A percentile compares a stretch with the other conserved stretches of the same genome.
Conservation (phyloP, 805 yeast genomes). For the Peterozyma toletana region DNA sequence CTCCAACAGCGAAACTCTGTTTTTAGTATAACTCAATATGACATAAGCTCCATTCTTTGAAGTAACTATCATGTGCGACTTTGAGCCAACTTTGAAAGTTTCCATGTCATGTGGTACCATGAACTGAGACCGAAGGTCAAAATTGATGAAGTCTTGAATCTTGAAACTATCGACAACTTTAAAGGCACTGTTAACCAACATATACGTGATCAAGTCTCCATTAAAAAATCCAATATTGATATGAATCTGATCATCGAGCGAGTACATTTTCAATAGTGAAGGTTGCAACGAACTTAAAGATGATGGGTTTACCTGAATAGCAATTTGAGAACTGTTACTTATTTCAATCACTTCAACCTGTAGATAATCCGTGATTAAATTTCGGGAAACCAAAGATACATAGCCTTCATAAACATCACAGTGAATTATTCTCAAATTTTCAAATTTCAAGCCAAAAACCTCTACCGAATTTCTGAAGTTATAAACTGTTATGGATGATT, state of each 20-base stretch:
- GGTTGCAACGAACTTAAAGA: slow-evolving; percentile 1
- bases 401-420: not conserved
- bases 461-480: not conserved
- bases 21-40: not conserved
- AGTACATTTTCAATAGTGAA: slow-evolving; percentile 4
- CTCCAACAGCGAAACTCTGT: not conserved
- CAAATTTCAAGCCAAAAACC: not conserved
- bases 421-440: not conserved
- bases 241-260: not conserved
- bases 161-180: not conserved
- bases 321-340: not conserved
- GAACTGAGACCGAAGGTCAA: not conserved
- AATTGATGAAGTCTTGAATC: not conserved
- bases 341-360: not conserved
- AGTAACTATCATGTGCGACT: not conserved
- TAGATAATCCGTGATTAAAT: no score
- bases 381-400: not conserved
- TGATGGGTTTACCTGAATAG: not conserved
- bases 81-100: not conserved
- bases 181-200: not conserved
- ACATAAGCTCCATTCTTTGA: slow-evolving; percentile 7
- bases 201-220: not conserved
- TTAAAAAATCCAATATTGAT: slow-evolving; percentile 5
- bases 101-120: slow-evolving; percentile 5
- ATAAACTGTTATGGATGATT: not conserved